Conservation (phyloP, 1,284 basidiomycete species). For the Xanthoconium separans region DNA sequence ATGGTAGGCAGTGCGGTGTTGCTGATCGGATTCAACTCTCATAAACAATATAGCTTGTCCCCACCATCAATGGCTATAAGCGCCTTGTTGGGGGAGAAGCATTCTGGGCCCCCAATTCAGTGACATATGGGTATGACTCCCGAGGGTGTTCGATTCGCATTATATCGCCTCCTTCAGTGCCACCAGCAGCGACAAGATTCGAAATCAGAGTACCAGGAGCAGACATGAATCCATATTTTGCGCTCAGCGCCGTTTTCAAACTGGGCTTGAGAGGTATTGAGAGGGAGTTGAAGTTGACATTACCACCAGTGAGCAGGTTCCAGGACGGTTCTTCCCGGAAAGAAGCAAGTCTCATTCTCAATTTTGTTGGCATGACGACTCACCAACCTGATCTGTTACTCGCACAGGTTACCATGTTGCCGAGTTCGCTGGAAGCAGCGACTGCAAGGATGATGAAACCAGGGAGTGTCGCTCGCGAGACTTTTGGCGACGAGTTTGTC, state of each 20-base stretch:
- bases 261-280: constrained; percentile 87
- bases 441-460: constrained; percentile 77
- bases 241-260: constrained; percentile 83
- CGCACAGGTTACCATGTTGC: constrained; percentile 64
- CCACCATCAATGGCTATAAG: constrained; percentile 97
- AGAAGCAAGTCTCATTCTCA: constrained; percentile 25
- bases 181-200: constrained; percentile 79
- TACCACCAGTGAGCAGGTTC: constrained; percentile 68
- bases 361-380: neutral
- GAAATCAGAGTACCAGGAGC: constrained; percentile 95
- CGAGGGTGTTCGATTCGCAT: constrained; percentile 90
- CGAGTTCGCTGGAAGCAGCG: constrained; percentile 77
- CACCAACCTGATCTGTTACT: neutral
- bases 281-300: constrained; percentile 68
- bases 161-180: constrained; percentile 85
- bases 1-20: constrained; percentile 38
- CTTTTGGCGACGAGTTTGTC: constrained; percentile 88
- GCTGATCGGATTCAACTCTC: neutral
- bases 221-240: constrained; percentile 92
- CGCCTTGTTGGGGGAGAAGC: constrained; percentile 92
- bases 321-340: constrained; percentile 28
- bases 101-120: constrained; percentile 93
- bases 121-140: constrained; percentile 94
- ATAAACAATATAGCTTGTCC: constrained; percentile 63
- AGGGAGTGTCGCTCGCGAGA: constrained; percentile 79